These are phyloP conservation scores for Hansenula lynferdii DNA, from an alignment of 1,139 yeast species.

Conservation along the genomic window DNA sequence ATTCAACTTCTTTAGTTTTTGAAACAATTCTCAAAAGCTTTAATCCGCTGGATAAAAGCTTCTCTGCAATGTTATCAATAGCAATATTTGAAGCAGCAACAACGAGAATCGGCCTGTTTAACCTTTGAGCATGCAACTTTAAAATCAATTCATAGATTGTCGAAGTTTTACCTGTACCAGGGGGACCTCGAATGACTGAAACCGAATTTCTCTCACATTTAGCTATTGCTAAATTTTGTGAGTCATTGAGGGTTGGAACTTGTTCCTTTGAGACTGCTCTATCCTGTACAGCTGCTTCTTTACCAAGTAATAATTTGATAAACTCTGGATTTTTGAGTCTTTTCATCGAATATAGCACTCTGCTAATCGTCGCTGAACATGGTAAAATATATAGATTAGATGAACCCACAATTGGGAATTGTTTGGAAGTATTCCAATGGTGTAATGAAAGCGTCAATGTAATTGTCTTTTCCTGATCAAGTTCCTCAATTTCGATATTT, in stretches of 20 bases:
- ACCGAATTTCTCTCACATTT: slow-evolving; percentile 62
- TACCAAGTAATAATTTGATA: slow-evolving; percentile 54
- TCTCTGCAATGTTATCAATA: slow-evolving; percentile 72
- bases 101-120: slow-evolving; percentile 60
- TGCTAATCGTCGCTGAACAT: slow-evolving; percentile 55
- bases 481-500: slow-evolving; percentile 30
- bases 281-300: slow-evolving; percentile 54
- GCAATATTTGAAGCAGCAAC: slow-evolving; percentile 78
- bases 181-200: slow-evolving; percentile 65
- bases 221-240: slow-evolving; percentile 64
- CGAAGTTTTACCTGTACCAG: slow-evolving; percentile 67
- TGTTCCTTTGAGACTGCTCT: slow-evolving; percentile 52
- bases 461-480: slow-evolving; percentile 28
- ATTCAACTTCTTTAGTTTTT: slow-evolving; percentile 56
- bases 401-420: slow-evolving; percentile 39
- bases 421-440: slow-evolving; percentile 46
- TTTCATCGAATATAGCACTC: slow-evolving; percentile 63
- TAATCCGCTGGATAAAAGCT: slow-evolving; percentile 45
- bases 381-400: slow-evolving; percentile 47
- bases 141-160: slow-evolving; percentile 62
- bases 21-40: slow-evolving; percentile 56
- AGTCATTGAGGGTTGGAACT: slow-evolving; percentile 50
- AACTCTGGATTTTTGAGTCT: slow-evolving; percentile 53
- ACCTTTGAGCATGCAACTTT: slow-evolving; percentile 50
- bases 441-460: slow-evolving; percentile 46